Evolutionary conservation across 139 green algal genomes (phyloP).

Genomic region (Dunaliella primolecta): DNA sequence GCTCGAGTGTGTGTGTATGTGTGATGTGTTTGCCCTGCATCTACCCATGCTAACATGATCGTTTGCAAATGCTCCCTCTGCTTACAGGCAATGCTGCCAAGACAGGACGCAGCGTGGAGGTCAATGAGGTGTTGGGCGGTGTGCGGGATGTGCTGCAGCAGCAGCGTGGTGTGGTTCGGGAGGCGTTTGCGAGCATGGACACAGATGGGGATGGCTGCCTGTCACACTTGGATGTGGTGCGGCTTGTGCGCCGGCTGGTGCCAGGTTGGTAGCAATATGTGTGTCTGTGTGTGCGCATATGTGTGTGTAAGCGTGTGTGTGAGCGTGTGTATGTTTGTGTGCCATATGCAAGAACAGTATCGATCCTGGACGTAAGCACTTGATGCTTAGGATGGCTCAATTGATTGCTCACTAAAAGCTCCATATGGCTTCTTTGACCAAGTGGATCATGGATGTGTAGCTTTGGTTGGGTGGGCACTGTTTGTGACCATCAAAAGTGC

Average conservation of each 20-base stretch:
- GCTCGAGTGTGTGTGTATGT: too few relatives aligned
- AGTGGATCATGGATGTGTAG: too few relatives aligned
- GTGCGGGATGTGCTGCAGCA: conserved; percentile 52
- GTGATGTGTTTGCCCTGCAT: not conserved
- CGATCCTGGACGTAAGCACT: too few relatives aligned
- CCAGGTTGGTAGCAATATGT: conserved; percentile 13
- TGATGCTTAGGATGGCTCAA: too few relatives aligned
- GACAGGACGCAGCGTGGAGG: conserved; percentile 28
- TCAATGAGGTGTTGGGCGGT: conserved; percentile 45
- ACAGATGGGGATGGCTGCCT: conserved; percentile 35
- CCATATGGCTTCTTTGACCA: too few relatives aligned
- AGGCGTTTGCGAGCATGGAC: conserved; percentile 36
- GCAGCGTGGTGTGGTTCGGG: conserved; percentile 45
- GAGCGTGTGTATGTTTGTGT: too few relatives aligned
- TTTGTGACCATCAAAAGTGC: too few relatives aligned
- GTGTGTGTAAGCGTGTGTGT: too few relatives aligned
- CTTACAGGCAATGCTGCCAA: conserved; percentile 37
- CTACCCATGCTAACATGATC: not conserved
- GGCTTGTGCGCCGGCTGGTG: conserved; percentile 30
- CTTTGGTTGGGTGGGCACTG: too few relatives aligned
- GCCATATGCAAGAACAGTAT: too few relatives aligned
- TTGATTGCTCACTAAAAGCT: too few relatives aligned
- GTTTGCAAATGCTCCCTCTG: not conserved
- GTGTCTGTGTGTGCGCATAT: not conserved
- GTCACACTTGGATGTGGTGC: conserved; percentile 36